Base-by-base conservation (phyloP, 495 filamentous ascomycete species). In the Penicillium mononematosum region DNA sequence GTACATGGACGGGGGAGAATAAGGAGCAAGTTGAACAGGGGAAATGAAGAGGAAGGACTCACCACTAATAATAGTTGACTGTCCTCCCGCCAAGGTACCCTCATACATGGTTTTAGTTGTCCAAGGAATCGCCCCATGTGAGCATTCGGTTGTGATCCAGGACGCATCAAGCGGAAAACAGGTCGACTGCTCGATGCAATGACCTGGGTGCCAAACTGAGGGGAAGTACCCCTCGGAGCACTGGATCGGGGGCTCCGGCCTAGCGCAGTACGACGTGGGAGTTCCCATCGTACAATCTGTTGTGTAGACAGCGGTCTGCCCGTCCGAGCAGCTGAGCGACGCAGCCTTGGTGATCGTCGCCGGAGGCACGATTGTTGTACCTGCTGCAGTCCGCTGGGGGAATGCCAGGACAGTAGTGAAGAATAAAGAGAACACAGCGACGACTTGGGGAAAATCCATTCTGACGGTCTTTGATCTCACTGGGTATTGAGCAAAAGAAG, bases 231-330 rank as follows among this genome's bases (percentile, higher is more conserved):
- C 68, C 4, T 38, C 17, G 1, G 50, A 22, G 34, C 66, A 71
- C 27, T 51, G 27, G 27, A 64, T 63, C 11, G 66, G 64, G 12
- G 62, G 48, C 16, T 45, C 31, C 3, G 45, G 50, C 5, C 58
- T 63, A 31, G 50, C 41, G 50, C 68, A 71, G 49, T 62, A 71
- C 0, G 62, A 63, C 1, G 61, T 41, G 10, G 66, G 45, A 16
- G 52, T 67, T 9, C 68, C 68, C 56, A 65, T 52, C 11, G 68
- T 69, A 39, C 68, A 71, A 19, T 69, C 68, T 0, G 59, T 68
- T 4, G 68, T 71, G 43, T 65, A 60, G 14, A 71, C 31, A 17
- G 67, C 25, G 3, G 64, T 67, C 19, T 67, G 62, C 5, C 64
- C 66, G 19, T 62, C 44, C 2, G 55, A 29, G 50, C 68, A 71